phyloP scores from a whole-genome alignment of 352 stramenopile species.

The Pythium dissimile region DNA sequence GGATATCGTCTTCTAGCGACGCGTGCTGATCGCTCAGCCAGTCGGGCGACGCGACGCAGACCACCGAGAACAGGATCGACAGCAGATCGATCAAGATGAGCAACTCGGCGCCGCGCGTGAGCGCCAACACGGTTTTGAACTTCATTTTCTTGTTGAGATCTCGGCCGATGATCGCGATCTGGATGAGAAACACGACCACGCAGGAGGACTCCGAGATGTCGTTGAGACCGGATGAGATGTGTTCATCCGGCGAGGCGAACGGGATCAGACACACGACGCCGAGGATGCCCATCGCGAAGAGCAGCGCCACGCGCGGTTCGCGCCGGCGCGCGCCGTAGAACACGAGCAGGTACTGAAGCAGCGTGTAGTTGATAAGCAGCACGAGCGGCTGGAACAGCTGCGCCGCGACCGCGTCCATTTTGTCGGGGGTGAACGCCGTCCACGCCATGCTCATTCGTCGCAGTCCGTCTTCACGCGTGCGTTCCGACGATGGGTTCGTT shows the following conservation, averaged over 20 bases:
- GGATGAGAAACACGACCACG: constrained; percentile 15
- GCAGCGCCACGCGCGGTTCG: constrained; percentile 4
- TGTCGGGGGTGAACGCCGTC: not conserved
- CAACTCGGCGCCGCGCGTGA: constrained; percentile 1
- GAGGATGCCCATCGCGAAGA: not conserved
- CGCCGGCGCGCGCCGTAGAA: constrained; percentile 8
- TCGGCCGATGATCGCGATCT: constrained; percentile 21
- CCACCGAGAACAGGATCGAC: constrained; percentile 6
- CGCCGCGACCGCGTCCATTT: not conserved
- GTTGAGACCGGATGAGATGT: constrained; percentile 20
- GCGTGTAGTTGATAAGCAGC: constrained; percentile 18
- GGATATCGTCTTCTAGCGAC: constrained; percentile 3
- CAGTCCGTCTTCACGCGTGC: no score
- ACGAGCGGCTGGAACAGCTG: not conserved
- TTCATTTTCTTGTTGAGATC: constrained; percentile 30
- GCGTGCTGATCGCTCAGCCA: not conserved
- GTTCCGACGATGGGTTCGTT: no score
- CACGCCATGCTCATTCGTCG: no score
- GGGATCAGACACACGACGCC: constrained; percentile 5
- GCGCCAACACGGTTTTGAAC: constrained; percentile 13
- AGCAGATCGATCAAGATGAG: constrained; percentile 12
- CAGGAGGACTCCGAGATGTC: constrained; percentile 19
- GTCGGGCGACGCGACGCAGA: constrained; percentile 9
- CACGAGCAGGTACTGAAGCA: constrained; percentile 15
- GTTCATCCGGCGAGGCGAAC: constrained; percentile 7